Evolutionary conservation across 495 filamentous ascomycete species (phyloP), one percentile per base, ranked within the genome.

Genomic region (Penicillium coffeae): DNA sequence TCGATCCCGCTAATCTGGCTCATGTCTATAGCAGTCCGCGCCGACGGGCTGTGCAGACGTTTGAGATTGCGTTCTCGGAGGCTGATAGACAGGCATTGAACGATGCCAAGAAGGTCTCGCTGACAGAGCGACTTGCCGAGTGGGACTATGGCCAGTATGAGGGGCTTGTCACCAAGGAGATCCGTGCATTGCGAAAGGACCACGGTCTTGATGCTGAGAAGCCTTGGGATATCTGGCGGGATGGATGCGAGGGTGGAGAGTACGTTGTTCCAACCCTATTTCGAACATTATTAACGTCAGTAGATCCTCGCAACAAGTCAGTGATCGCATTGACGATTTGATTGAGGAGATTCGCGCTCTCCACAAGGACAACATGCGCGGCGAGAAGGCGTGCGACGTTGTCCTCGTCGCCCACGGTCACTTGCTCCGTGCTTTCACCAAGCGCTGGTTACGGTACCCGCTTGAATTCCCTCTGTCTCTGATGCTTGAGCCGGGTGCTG

Each of bases 101-200:
- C 0, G 55, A 51, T 12, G 51, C 51, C 65, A 66, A 52, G 38
- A 71, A 48, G 35, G 74, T 90, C 12, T 66, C 77, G 40, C 70
- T 82, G 22, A 87, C 83, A 38, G 79, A 87, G 38, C 73, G 83
- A 21, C 76, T 95, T 21, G 74, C 83, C 1, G 90, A 95, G 59
- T 96, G 90, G 90, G 85, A 86, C 52, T 96, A 96, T 55, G 90
- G 90, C 15, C 73, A 81, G 54, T 95, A 95, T 57, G 90, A 96
- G 61, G 90, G 90, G 6, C 71, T 90, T 51, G 81, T 83, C 19
- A 81, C 74, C 6, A 62, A 75, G 4, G 66, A 86, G 57, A 95
- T 95, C 54, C 61, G 79, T 13, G 68, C 75, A 22, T 51, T 76
- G 46, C 73, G 88, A 18, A 78, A 73, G 61, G 65, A 76, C 53